phyloP scores from a whole-genome alignment of 192 early-diverging fungal genomes.

The Coemansia sp. region DNA sequence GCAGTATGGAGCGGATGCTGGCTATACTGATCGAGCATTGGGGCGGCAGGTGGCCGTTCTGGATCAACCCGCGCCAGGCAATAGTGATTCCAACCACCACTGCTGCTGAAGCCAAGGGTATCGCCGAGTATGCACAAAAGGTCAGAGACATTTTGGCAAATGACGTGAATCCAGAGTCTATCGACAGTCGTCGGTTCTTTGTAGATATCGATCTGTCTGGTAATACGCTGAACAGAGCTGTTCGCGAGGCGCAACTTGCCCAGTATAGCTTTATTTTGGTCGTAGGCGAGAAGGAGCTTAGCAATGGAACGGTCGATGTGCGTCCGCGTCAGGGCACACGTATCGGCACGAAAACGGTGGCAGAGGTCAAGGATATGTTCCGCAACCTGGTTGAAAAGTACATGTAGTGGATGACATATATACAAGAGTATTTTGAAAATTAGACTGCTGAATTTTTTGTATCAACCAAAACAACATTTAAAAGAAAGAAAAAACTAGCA shows the following conservation, averaged over 20 bases:
- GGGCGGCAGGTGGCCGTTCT: conserved; percentile 91
- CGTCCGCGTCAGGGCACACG: conserved; percentile 65
- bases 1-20: conserved; percentile 91
- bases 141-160: conserved; percentile 51
- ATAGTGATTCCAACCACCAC: conserved; percentile 71
- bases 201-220: conserved; percentile 77
- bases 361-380: conserved; percentile 63
- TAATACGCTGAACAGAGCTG: conserved; percentile 70
- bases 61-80: conserved; percentile 89
- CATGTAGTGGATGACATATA: conserved; percentile 21
- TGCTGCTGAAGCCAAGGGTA: conserved; percentile 46
- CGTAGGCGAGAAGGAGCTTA: conserved; percentile 79
- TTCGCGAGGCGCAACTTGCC: conserved; percentile 77
- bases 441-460: no score
- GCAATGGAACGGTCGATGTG: conserved; percentile 70
- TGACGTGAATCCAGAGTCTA: conserved; percentile 43
- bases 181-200: conserved; percentile 67
- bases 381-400: conserved; percentile 49
- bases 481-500: no score
- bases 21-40: conserved; percentile 95
- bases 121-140: conserved; percentile 69
- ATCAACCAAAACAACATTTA: no score
- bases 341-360: conserved; percentile 65
- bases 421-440: no score
- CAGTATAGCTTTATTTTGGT: conserved; percentile 90